Evolutionary conservation across 139 green algal genomes (phyloP).

Genomic region (Micractinium sp.): DNA sequence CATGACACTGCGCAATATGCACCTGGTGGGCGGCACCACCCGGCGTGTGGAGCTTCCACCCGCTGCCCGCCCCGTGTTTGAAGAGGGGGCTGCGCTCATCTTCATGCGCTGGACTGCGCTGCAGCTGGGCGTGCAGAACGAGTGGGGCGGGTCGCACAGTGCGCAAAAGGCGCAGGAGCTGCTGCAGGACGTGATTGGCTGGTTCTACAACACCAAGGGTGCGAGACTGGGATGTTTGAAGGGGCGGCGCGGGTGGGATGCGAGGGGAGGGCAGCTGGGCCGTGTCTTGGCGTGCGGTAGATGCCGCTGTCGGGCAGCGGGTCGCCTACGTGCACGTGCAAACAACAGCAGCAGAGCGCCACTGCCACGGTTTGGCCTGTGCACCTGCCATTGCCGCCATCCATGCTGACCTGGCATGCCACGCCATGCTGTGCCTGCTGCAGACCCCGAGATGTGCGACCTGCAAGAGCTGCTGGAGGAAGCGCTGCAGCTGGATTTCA

Average conservation of each 20-base stretch:
- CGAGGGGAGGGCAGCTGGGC: background rate
- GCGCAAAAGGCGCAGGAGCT: constrained; percentile 79
- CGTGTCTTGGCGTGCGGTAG: background rate
- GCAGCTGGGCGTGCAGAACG: constrained; percentile 84
- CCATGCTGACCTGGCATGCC: background rate
- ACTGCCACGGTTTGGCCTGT: no score
- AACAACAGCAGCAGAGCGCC: background rate
- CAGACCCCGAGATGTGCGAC: constrained; percentile 48
- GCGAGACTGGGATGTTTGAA: background rate
- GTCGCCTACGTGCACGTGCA: background rate
- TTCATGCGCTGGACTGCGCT: constrained; percentile 90
- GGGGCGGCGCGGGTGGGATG: background rate
- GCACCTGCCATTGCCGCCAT: no score
- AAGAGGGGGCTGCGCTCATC: constrained; percentile 74
- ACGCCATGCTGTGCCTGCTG: background rate
- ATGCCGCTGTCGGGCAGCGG: no score
- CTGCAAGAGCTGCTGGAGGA: constrained; percentile 50
- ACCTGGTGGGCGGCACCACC: constrained; percentile 34
- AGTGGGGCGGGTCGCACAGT: constrained; percentile 85
- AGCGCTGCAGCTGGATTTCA: constrained; percentile 50
- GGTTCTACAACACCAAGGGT: constrained; percentile 88
- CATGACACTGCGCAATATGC: constrained; percentile 49
- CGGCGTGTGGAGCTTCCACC: constrained; percentile 9
- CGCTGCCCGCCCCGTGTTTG: constrained; percentile 63
- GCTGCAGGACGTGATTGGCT: constrained; percentile 77